Conservation (phyloP, 225 moss, liverwort and hornwort genomes). For the Anthoceros angustus region DNA sequence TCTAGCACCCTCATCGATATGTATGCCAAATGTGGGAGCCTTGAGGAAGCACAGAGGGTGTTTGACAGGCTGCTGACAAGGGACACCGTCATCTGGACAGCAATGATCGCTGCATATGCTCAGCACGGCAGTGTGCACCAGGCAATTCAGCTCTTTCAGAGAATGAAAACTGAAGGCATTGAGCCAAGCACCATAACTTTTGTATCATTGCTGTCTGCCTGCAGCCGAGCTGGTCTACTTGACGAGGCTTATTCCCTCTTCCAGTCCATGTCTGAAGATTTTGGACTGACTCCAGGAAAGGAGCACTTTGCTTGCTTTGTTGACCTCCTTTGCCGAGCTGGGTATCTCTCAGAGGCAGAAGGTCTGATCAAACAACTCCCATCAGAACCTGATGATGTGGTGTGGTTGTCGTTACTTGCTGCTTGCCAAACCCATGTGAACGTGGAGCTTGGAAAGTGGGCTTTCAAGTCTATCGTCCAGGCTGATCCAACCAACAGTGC, state of each 20-base stretch:
- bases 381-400: not conserved
- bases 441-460: constrained; percentile 2
- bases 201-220: not conserved
- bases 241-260: not conserved
- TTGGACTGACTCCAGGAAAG: not conserved
- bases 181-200: not conserved
- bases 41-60: not conserved
- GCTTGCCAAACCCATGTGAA: not conserved
- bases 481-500: not conserved
- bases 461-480: not conserved
- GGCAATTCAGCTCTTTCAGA: not conserved
- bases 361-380: not conserved
- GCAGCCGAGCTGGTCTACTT: not conserved
- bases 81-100: not conserved
- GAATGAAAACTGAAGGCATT: not conserved
- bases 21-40: constrained; percentile 2
- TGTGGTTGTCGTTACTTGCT: constrained; percentile 2
- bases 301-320: constrained; percentile 2
- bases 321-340: constrained; percentile 5
- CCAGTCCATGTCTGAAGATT: not conserved
- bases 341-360: constrained; percentile 1
- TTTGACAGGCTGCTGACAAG: not conserved
- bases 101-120: not conserved
- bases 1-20: not conserved
- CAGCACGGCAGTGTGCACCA: not conserved